Percentiles rank a stretch among this genome's conserved stretches.
phyloP scores from a whole-genome alignment of 768 basidiomycete genomes.

The Suillus weaverae region DNA sequence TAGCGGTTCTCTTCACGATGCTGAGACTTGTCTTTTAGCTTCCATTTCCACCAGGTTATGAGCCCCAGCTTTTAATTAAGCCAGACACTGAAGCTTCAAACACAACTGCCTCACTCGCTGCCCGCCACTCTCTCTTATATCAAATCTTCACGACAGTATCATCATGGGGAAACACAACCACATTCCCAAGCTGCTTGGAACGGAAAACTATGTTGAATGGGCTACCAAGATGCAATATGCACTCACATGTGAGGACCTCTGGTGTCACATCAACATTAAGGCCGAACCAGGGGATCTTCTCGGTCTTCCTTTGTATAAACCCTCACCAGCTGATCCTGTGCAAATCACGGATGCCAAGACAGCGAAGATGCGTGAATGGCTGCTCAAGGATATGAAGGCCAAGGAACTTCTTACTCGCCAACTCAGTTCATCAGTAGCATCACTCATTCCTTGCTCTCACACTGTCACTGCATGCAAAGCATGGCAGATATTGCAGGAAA shows the following conservation, averaged over 20 bases:
- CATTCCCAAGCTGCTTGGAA: slow-evolving; percentile 8
- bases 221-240: neutral
- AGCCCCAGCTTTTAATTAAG: no score
- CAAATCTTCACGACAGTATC: neutral
- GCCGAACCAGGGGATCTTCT: neutral
- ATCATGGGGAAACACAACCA: slow-evolving; percentile 13
- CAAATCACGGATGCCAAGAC: neutral
- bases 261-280: slow-evolving; percentile 6
- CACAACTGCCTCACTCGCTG: no score
- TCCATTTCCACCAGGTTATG: no score
- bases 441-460: neutral
- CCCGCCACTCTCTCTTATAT: neutral
- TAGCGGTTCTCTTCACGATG: no score
- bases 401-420: neutral
- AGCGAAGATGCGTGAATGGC: slow-evolving; percentile 2
- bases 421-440: neutral
- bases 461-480: neutral
- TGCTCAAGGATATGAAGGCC: neutral
- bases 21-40: no score
- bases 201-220: slow-evolving; percentile 3
- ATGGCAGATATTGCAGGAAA: neutral
- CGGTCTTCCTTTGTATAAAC: neutral
- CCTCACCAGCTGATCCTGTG: no score
- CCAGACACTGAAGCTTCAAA: no score
- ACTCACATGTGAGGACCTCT: neutral